phyloP scores from a whole-genome alignment of 805 yeast genomes.

The Barnettozyma californica region DNA sequence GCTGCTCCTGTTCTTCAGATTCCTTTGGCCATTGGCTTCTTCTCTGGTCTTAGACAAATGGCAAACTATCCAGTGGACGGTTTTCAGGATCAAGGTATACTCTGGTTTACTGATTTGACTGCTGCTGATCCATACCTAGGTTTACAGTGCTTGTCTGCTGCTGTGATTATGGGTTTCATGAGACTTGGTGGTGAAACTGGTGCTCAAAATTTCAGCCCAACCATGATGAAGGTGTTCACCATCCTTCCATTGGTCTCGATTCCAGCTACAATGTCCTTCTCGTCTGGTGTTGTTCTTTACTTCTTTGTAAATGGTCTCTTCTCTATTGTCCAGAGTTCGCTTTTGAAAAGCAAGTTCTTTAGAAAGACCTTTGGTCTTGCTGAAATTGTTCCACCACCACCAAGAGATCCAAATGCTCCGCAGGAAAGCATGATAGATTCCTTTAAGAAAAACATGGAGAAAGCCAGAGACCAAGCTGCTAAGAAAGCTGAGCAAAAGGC shows the following conservation, averaged over 20 bases:
- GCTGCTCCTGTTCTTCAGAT: slow-evolving; percentile 74
- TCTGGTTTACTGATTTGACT: slow-evolving; percentile 81
- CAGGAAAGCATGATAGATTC: slow-evolving; percentile 33
- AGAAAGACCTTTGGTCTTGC: slow-evolving; percentile 56
- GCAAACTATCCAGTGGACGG: slow-evolving; percentile 82
- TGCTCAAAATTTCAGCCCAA: slow-evolving; percentile 57
- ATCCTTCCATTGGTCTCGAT: slow-evolving; percentile 76
- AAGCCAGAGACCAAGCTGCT: slow-evolving; percentile 35
- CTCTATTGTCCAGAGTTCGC: slow-evolving; percentile 65
- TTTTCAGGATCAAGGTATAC: slow-evolving; percentile 63
- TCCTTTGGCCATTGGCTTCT: slow-evolving; percentile 85
- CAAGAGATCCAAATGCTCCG: slow-evolving; percentile 27
- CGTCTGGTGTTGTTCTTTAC: slow-evolving; percentile 81
- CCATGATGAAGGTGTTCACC: slow-evolving; percentile 63
- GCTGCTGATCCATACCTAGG: slow-evolving; percentile 90
- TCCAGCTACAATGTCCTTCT: slow-evolving; percentile 81
- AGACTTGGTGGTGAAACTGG: slow-evolving; percentile 92
- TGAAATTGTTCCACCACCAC: slow-evolving; percentile 52
- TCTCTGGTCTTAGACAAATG: slow-evolving; percentile 83
- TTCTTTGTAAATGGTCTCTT: slow-evolving; percentile 76
- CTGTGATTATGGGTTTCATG: slow-evolving; percentile 67
- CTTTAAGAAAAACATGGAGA: slow-evolving; percentile 34
- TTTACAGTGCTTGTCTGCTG: slow-evolving; percentile 77
- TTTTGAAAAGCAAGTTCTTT: slow-evolving; percentile 54
- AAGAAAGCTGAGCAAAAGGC: slow-evolving; percentile 32